Base-by-base conservation (phyloP, 108 stramenopile genomes). In the Schizochytrium sp. region DNA sequence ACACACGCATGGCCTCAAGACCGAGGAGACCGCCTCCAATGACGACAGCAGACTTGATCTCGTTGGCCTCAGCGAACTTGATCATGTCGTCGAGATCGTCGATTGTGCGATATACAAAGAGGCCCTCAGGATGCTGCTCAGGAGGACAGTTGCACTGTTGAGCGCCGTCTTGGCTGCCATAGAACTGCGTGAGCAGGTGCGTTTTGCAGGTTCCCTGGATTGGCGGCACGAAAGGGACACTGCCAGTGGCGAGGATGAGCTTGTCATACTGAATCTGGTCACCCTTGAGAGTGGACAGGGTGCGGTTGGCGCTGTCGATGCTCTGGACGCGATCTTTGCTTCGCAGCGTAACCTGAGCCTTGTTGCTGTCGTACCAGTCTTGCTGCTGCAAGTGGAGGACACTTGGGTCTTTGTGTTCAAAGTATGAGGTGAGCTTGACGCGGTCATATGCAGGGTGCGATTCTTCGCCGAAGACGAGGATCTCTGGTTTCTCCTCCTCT, bases 71-170 rank as follows among this genome's bases (percentile, higher is more conserved):
- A 72, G 95, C 95, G 88, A 96, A 97, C 40, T 94, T 92, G 88
- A 97, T 92, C 96, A 97, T 97, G 87, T 88, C 89, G 89, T 97
- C 96, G 87, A 97, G 94, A 61, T 97, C 97, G 92, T 97, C 96
- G 88, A 97, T 96, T 4, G 97, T 97, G 59, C 97, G 93, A 94
- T 97, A 97, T 72, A 97, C 97, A 92, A 97, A 97, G 19, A 97
- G 96, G 40, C 97, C 97, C 28, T 89, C 56, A 0, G 76, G 76
- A 42, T 83, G 76, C 53, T 17, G 50, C 8, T 83, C 76, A 10
- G 76, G 76, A 4, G 94, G 95, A 4, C 76, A 83, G 5, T 17
- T 5, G 76, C 76, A 55, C 45, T 47, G 5, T 8, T 8, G 44
- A 7, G 28, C 7, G 19, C 64, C 12, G 15, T 69, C 64, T 0